A percentile compares a stretch with the other conserved stretches of the same genome.
These are phyloP conservation scores for Eragrostis tef DNA, from an alignment of 202 grass and related monocot species.

Conservation along the genomic window DNA sequence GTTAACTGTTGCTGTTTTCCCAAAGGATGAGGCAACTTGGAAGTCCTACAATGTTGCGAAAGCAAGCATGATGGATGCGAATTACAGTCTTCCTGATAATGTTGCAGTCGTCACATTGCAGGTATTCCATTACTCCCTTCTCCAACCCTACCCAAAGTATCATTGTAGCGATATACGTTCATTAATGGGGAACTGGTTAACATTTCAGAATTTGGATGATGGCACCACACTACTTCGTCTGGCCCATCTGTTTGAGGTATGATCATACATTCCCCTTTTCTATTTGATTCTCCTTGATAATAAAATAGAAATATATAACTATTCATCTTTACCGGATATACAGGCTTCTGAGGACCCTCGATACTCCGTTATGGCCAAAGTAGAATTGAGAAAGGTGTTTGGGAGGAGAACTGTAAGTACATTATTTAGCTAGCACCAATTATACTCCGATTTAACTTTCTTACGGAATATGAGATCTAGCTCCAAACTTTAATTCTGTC, in stretches of 20 bases:
- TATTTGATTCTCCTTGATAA: neutral
- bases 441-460: neutral
- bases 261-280: neutral
- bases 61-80: conserved; percentile 56
- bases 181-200: conserved; percentile 14
- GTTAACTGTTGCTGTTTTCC: conserved; percentile 32
- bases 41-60: conserved; percentile 61
- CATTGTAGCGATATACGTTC: neutral
- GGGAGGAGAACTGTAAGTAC: conserved; percentile 61
- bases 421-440: neutral
- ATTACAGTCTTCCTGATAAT: conserved; percentile 86
- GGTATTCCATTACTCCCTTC: conserved; percentile 37
- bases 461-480: neutral
- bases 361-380: conserved; percentile 65
- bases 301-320: neutral
- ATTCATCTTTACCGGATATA: neutral
- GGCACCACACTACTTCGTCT: conserved; percentile 69
- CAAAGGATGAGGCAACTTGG: conserved; percentile 72
- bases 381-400: conserved; percentile 81
- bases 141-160: neutral
- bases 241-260: conserved; percentile 88
- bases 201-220: conserved; percentile 76
- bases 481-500: conserved; percentile 7
- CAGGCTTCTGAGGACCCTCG: conserved; percentile 69
- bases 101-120: conserved; percentile 86